Percentiles rank a stretch among this genome's conserved stretches.
Evolutionary conservation across 768 basidiomycete genomes (phyloP).

Genomic region (Tricholomella constricta): DNA sequence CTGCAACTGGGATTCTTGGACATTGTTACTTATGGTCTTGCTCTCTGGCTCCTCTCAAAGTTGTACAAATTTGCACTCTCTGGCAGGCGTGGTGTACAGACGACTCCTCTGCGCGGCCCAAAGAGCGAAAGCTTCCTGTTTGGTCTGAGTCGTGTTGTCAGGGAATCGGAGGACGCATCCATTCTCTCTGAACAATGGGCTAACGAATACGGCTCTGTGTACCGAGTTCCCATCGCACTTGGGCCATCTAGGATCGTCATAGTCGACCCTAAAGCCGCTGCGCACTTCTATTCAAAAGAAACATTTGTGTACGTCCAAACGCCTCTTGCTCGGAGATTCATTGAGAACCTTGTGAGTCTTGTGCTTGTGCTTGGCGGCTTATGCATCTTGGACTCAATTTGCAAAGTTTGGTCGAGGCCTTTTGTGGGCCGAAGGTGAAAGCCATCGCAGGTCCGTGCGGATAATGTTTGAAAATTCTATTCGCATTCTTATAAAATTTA

Average conservation of each 20-base stretch:
- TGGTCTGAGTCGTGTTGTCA: conserved; percentile 35
- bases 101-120: conserved; percentile 46
- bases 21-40: conserved; percentile 3
- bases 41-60: conserved; percentile 6
- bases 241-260: conserved; percentile 38
- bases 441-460: conserved; percentile 42
- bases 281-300: conserved; percentile 52
- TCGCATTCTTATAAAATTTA: conserved; percentile 12
- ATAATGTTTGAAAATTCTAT: neutral
- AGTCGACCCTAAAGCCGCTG: conserved; percentile 51
- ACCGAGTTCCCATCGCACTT: conserved; percentile 37
- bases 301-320: conserved; percentile 50
- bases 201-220: conserved; percentile 48
- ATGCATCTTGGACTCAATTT: neutral
- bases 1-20: conserved; percentile 9
- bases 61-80: conserved; percentile 1
- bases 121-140: conserved; percentile 41
- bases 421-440: conserved; percentile 46
- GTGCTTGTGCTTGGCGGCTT: neutral
- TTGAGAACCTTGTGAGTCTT: conserved; percentile 39
- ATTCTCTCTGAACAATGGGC: conserved; percentile 48
- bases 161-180: conserved; percentile 29
- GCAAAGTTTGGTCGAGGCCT: conserved; percentile 41
- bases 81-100: conserved; percentile 5
- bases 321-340: conserved; percentile 32